Conservation (phyloP, 2,329 filamentous ascomycete genomes). For the Verticillium nubilum region DNA sequence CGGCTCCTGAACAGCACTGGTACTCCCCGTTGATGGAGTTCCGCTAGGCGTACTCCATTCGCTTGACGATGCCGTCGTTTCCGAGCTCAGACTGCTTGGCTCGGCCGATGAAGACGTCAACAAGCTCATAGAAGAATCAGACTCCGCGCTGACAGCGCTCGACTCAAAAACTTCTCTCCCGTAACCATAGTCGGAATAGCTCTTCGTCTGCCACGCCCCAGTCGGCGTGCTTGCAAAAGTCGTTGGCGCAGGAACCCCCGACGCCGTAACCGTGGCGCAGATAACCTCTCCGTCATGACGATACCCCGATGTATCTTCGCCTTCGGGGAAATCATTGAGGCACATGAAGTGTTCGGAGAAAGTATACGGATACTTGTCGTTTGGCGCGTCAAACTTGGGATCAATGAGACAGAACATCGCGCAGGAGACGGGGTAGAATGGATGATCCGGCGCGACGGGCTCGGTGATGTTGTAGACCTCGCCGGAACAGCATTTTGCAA, state of each 20-base stretch:
- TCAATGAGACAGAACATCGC: constrained; percentile 2
- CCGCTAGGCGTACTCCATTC: neutral
- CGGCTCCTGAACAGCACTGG: neutral
- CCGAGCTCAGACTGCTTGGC: neutral
- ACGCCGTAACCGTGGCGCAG: neutral
- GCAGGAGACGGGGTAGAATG: constrained; percentile 2
- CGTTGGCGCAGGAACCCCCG: neutral
- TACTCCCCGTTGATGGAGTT: neutral
- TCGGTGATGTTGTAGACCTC: constrained; percentile 4
- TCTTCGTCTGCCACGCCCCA: neutral
- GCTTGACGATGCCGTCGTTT: neutral
- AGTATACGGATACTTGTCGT: neutral
- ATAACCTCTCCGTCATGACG: neutral
- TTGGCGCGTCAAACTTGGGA: neutral
- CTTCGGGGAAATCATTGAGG: neutral
- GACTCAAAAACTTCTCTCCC: neutral
- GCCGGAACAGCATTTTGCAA: constrained; percentile 5
- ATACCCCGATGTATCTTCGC: neutral
- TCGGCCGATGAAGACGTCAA: neutral
- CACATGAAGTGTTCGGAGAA: constrained; percentile 6
- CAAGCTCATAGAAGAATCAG: neutral
- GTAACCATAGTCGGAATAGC: neutral
- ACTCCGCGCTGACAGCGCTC: neutral
- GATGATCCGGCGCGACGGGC: neutral
- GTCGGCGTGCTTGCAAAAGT: neutral